Conservation (phyloP, 1,284 basidiomycete species). For the Apiotrichum montevideense region DNA sequence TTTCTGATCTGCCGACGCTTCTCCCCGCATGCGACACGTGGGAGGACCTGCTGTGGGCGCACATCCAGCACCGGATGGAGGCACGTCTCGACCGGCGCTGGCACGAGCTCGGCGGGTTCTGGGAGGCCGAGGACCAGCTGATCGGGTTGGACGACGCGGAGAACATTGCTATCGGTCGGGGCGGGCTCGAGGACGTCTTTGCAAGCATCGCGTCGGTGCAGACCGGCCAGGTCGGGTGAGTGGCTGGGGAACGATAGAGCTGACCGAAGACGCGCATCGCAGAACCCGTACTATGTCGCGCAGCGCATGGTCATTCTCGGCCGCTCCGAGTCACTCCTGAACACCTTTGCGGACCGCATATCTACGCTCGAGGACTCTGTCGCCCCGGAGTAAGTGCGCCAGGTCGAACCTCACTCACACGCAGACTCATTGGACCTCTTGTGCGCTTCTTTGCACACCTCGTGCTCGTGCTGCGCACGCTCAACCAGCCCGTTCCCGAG, state of each 20-base stretch:
- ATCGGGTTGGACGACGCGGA: constrained; percentile 31
- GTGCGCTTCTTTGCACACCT: constrained; percentile 90
- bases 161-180: constrained; percentile 25
- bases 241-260: constrained; percentile 1
- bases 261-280: constrained; percentile 51
- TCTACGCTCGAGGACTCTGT: constrained; percentile 41
- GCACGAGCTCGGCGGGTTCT: constrained; percentile 44
- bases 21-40: constrained; percentile 73
- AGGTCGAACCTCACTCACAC: neutral
- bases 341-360: constrained; percentile 64
- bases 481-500: constrained; percentile 66
- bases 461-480: constrained; percentile 81
- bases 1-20: constrained; percentile 73
- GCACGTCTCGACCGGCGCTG: constrained; percentile 45
- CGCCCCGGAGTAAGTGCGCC: constrained; percentile 57
- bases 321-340: constrained; percentile 60
- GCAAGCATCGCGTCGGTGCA: constrained; percentile 33
- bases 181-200: constrained; percentile 43
- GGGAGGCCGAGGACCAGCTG: constrained; percentile 36
- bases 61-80: constrained; percentile 77
- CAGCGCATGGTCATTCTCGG: constrained; percentile 82
- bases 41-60: constrained; percentile 94
- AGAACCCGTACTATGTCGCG: constrained; percentile 62
- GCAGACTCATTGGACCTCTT: constrained; percentile 40
- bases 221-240: constrained; percentile 37